Conservation (phyloP, 2,329 filamentous ascomycete genomes). For the Paramyrothecium roridum region DNA sequence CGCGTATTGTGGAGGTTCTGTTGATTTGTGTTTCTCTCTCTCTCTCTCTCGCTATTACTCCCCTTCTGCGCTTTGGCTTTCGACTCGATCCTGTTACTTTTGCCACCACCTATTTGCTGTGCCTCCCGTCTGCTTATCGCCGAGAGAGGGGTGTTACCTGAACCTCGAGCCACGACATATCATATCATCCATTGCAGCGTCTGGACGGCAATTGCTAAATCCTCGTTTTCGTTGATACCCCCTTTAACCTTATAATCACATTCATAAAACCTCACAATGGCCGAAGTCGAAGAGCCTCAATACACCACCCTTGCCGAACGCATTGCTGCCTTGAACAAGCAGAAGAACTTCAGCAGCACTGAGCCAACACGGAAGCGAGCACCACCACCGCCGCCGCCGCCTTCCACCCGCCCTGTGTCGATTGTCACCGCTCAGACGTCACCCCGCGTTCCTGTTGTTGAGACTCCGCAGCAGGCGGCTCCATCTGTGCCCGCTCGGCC, state of each 20-base stretch:
- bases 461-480: conserved; percentile 18
- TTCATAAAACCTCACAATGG: conserved; percentile 37
- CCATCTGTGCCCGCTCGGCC: conserved; percentile 38
- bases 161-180: too few relatives aligned
- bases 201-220: too few relatives aligned
- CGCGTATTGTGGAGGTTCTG: too few relatives aligned
- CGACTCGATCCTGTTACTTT: too few relatives aligned
- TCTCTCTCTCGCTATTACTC: too few relatives aligned
- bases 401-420: conserved; percentile 33
- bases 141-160: too few relatives aligned
- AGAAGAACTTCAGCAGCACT: conserved; percentile 53
- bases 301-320: conserved; percentile 60
- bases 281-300: conserved; percentile 59
- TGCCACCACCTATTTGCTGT: too few relatives aligned
- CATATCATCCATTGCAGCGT: too few relatives aligned
- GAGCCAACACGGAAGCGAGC: conserved; percentile 39
- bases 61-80: too few relatives aligned
- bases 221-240: too few relatives aligned
- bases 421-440: conserved; percentile 31
- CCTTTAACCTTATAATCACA: neutral
- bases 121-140: too few relatives aligned
- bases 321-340: conserved; percentile 61
- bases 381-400: conserved; percentile 34
- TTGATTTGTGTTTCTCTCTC: too few relatives aligned
- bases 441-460: conserved; percentile 27